A percentile compares a stretch with the other conserved stretches of the same genome.
Conservation (phyloP, 192 early-diverging fungal species). For the Backusella parvicylindrica region DNA sequence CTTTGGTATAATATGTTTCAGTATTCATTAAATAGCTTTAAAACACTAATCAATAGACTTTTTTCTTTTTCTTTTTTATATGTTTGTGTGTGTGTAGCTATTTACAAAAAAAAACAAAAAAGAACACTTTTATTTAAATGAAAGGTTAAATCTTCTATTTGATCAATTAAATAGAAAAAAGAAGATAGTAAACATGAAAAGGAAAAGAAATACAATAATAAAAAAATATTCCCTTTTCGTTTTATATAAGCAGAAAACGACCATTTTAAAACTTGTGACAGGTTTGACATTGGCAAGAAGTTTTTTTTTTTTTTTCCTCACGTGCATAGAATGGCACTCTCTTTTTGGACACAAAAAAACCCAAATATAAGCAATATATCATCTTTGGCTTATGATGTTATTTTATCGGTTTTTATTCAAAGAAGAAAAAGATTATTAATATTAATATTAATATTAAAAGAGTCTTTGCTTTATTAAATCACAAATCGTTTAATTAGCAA, state of each 20-base stretch:
- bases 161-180: not conserved
- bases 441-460: not conserved
- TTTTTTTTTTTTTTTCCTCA: not conserved
- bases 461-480: not conserved
- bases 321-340: too few species aligned
- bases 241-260: not conserved
- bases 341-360: too few species aligned
- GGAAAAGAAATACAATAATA: not conserved
- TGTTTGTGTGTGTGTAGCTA: not conserved
- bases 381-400: too few species aligned
- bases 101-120: not conserved
- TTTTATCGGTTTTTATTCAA: not conserved
- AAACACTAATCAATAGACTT: not conserved
- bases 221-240: not conserved
- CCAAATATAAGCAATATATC: too few species aligned
- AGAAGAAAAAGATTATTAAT: not conserved
- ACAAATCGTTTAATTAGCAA: not conserved
- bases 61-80: not conserved
- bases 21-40: not conserved
- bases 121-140: not conserved
- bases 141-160: not conserved
- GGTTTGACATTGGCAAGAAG: not conserved
- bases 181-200: not conserved
- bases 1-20: slow-evolving; percentile 16
- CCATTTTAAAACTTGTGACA: not conserved